Evolutionary conservation across 257 asterid species (phyloP), one percentile per base, ranked within the genome.

Genomic region (Asclepias syriaca): DNA sequence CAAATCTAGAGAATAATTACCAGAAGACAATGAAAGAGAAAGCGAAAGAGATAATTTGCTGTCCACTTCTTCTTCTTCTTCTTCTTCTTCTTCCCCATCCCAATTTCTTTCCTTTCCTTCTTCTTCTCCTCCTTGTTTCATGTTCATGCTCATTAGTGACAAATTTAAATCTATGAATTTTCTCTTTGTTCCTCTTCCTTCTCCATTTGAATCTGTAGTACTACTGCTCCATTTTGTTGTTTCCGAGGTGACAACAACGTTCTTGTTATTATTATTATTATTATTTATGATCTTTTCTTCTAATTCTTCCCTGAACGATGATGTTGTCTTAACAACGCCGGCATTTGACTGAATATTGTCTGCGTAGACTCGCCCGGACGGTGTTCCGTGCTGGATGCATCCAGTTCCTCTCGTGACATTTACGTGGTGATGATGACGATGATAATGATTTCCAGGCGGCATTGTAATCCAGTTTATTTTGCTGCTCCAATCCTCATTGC

Each of bases 11-110:
- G 32, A 18, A 18, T 53, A 1, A 18, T 53, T 1, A 40, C 72
- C 66, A 48, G 76, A 56, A 55, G 68, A 80, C 53, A 80, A 65
- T 16, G 81, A 80, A 58, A 80, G 84, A 57, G 75, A 77, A 43
- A 43, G 48, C 7, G 48, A 43, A 43, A 43, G 48, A 43, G 48
- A 43, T 43, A 80, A 74, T 55, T 14, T 65, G 58, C 74, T 74
- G 9, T 77, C 81, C 54, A 57, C 66, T 69, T 69, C 84, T 65
- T 70, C 77, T 22, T 24, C 27, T 22, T 24, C 39, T 34, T 34
- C 39, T 34, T 4, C 39, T 34, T 4, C 39, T 22, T 24, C 27
- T 22, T 24, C 77, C 22, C 22, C 78, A 39, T 45, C 60, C 51
- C 77, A 34, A 34, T 34, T 34, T 34, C 39, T 34, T 4, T 34